Conservation (phyloP, 75 land plant species). For the Cunninghamia lanceolata region DNA sequence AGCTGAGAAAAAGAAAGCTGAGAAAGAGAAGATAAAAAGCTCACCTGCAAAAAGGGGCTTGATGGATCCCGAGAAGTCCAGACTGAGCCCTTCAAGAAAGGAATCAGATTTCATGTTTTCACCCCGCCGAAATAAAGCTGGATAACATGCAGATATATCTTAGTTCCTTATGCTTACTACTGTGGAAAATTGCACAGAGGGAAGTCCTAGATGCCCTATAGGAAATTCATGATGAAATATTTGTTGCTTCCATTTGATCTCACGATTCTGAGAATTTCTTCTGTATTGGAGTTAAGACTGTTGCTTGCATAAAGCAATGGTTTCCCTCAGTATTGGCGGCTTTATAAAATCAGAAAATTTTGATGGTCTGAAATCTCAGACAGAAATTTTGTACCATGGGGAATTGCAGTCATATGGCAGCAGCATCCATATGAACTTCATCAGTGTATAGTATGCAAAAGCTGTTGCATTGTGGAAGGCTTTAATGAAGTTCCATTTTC, state of each 20-base stretch:
- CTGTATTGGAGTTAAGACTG: neutral
- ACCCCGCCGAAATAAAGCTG: constrained; percentile 3
- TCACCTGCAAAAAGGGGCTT: constrained; percentile 25
- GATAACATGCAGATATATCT: neutral
- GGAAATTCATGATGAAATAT: too few species aligned
- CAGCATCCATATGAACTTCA: neutral
- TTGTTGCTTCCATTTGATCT: neutral
- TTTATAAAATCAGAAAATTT: neutral
- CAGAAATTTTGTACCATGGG: neutral
- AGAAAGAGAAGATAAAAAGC: constrained; percentile 72
- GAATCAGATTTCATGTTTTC: constrained; percentile 13
- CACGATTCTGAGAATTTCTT: neutral
- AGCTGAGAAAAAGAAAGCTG: constrained; percentile 82
- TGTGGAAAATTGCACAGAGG: too few species aligned
- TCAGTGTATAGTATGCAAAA: constrained; percentile 1
- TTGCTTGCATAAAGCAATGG: constrained; percentile 2
- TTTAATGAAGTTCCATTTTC: neutral
- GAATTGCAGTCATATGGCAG: neutral
- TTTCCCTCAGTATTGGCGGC: neutral
- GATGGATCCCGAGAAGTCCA: constrained; percentile 39
- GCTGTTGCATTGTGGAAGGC: neutral
- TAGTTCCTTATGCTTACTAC: neutral
- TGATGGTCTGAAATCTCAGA: neutral
- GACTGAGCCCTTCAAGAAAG: constrained; percentile 6
- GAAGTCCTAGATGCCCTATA: too few species aligned